Evolutionary conservation across 345 rosid species (phyloP), one percentile per base, ranked within the genome.

Genomic region (Noccaea bulbosa): DNA sequence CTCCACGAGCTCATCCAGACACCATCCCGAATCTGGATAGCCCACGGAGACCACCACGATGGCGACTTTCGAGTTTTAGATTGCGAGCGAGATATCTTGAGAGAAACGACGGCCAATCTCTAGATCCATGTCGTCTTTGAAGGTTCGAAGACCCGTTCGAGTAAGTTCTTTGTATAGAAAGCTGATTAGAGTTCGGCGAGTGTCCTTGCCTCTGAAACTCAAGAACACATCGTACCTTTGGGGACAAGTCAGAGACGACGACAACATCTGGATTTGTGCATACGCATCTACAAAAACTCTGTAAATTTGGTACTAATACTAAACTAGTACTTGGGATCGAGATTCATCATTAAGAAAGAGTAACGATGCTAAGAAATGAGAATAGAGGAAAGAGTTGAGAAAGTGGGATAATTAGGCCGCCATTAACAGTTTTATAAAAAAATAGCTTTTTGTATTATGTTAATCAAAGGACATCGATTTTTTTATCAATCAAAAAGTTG

Each of bases 1-100:
- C 49, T 72, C 35, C 2, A 63, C 40, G 2, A 72, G 65, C 63
- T 72, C 70, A 5, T 69, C 53, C 37, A 69, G 73, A 46, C 73
- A 69, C 73, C 73, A 69, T 5, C 20, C 11, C 12, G 70, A 68
- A 12, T 69, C 58, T 9, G 62, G 62, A n/a, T 71, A 71, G 10
- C 53, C 17, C 35, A 33, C 41, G 0, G 76, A 62, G 45, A 71
- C 50, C 5, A 72, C 50, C 37, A 72, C 43, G 11, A 72, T 40
- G 5, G 70, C 60, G 15, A 72, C 9, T 16, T 44, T 64, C 8
- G 76, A 72, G 22, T 16, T 47, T 8, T 63, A 49, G 38, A 72
- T 72, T 1, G 76, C 76, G 5, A 22, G 4, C 14, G 54, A 34
- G 59, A 53, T 39, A 14, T 53, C 40, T 53, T 39, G 33, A n/a